Evolutionary conservation across 2,329 filamentous ascomycete species (phyloP), one percentile per base, ranked within the genome.

Genomic region (Aspergillus tamarii): DNA sequence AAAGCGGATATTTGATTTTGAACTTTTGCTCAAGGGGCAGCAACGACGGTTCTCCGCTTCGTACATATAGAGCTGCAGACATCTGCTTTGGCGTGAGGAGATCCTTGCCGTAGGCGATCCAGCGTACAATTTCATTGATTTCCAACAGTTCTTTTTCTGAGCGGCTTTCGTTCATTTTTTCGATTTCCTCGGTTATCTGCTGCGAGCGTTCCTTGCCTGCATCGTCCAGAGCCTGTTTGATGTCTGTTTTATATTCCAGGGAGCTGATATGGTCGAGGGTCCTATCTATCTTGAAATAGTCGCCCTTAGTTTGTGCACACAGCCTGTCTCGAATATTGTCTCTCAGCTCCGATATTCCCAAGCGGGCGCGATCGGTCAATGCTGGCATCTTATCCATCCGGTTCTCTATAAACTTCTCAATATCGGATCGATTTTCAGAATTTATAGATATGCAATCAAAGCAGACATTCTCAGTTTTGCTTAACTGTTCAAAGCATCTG

Each of bases 81-180:
- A 74, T 70, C 11, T 67, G 64, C n/a, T 61, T 55, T 0, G 69
- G 43, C 11, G 62, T 53, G 14, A 73, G 61, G 52, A 63, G 63
- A 21, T 66, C 62, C 21, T 64, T 66, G 9, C 66, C 67, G 19
- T 63, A 67, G n/a, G 68, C 62, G 56, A 71, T 65, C 71, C 72
- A 74, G n/a, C 67, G 65, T 30, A 73, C 67, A 34, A 74, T 67
- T 34, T 72, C 70, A 43, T 74, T 74, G 8, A 74, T 70, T 36
- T 74, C 72, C n/a, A 64, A 64, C 28, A 73, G 66, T 57, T 74
- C 71, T 56, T 72, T 71, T 2, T 62, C 16, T 19, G 65, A 64
- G n/a, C 67, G 66, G 5, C 59, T 66, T 7, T 67, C 59, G 45
- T 73, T 73, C 12, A 74, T 63, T 12, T 61, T 67, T 14, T 70